Base-by-base conservation (phyloP, 225 moss, liverwort and hornwort genomes). In the Antitrichia curtipendula region DNA sequence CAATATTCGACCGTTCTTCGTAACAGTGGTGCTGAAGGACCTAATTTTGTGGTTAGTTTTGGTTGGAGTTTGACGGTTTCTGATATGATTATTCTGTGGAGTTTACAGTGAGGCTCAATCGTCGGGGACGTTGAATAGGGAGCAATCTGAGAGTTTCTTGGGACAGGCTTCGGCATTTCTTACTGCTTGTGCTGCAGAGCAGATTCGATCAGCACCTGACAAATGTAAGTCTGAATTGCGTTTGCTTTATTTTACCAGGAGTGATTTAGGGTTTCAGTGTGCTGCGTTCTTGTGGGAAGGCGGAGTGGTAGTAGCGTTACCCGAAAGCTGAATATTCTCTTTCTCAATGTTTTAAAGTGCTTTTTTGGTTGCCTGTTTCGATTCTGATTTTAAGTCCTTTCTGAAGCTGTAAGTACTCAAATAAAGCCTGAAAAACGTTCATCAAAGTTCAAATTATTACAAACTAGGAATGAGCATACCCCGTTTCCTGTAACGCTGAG, bases 191-290 rank as follows among this genome's bases (percentile, higher is more conserved):
- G 92, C 93, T 75, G 90, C 95, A 79, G 96, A 99, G 91, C 99
- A 99, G 92, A 95, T 99, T 90, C 95, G 96, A 68, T 82, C 96
- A 83, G 97, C 96, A 41, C 88, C 97, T 82, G 99, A 99, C 41
- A 99, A 99, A 95, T 97, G 98, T 98, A 91, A 85, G 96, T 80
- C 50, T 74, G 57, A 82, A n/a, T 74, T 69, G 49, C 28, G 32
- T 73, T 66, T 75, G 53, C 59, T 70, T 82, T 53, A 32, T 87
- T 84, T 45, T 50, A 76, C 58, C 49, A 54, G 74, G 58, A 68
- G 36, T 58, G 34, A 86, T 16, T 62, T 72, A 66, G 47, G 61
- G 60, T 56, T 84, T 53, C 60, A 61, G 75, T 69, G 43, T 75
- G 80, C 49, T 85, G 65, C 34, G 59, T 53, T 76, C 17, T 85